phyloP scores from a whole-genome alignment of 2,329 filamentous ascomycete genomes.

The Cytospora leucostoma region DNA sequence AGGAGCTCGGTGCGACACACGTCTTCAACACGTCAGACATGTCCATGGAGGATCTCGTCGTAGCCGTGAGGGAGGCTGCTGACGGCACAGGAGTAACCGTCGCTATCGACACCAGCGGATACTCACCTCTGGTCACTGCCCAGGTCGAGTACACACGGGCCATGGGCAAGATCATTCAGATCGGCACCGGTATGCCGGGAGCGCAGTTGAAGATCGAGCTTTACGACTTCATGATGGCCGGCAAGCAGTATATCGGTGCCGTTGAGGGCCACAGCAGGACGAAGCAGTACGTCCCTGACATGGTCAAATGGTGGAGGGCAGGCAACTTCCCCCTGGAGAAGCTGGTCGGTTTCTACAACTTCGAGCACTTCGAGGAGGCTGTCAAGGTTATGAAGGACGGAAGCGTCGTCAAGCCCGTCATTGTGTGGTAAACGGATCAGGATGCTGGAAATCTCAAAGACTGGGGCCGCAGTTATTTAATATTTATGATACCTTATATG shows the following conservation, averaged over 20 bases:
- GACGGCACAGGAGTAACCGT: constrained; percentile 49
- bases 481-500: neutral
- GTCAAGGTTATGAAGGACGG: constrained; percentile 28
- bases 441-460: too few relatives aligned
- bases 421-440: constrained; percentile 26
- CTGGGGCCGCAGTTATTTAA: neutral
- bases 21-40: constrained; percentile 34
- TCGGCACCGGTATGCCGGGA: constrained; percentile 49
- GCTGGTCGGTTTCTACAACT: constrained; percentile 27
- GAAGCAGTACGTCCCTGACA: constrained; percentile 39
- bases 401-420: constrained; percentile 29
- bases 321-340: constrained; percentile 29
- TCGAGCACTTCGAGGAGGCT: constrained; percentile 27
- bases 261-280: constrained; percentile 37
- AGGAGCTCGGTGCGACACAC: constrained; percentile 43
- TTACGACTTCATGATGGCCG: constrained; percentile 47
- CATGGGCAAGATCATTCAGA: constrained; percentile 51
- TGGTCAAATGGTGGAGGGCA: constrained; percentile 31
- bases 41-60: constrained; percentile 47
- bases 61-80: constrained; percentile 48
- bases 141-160: constrained; percentile 45
- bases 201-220: constrained; percentile 45
- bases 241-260: constrained; percentile 51
- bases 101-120: constrained; percentile 53
- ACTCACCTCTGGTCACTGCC: constrained; percentile 42